A percentile compares a stretch with the other conserved stretches of the same genome.
Conservation (phyloP, 768 basidiomycete genomes). For the Gymnopilus dilepis region DNA sequence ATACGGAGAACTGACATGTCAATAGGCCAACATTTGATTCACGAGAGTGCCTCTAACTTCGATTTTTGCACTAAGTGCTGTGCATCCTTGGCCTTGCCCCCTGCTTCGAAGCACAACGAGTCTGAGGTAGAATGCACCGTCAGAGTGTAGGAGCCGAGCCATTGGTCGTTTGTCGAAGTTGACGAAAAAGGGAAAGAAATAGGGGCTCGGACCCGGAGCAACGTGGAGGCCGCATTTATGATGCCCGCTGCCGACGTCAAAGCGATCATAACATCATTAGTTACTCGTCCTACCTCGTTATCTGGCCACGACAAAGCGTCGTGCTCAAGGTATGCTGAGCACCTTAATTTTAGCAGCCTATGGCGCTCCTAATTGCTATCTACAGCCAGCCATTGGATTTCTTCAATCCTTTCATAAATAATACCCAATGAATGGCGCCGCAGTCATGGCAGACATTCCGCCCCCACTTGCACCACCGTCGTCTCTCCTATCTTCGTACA, state of each 20-base stretch:
- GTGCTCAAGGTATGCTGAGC: background rate
- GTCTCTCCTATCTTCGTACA: constrained; percentile 26
- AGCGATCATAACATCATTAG: background rate
- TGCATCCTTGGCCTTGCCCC: too few relatives aligned
- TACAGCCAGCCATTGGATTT: background rate
- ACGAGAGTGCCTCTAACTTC: too few relatives aligned
- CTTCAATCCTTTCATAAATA: background rate
- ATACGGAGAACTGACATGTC: too few relatives aligned
- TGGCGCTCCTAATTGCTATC: background rate
- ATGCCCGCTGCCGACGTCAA: background rate
- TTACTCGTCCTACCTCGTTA: background rate
- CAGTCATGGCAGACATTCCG: constrained; percentile 14
- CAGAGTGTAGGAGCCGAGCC: too few relatives aligned
- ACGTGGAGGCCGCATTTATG: background rate
- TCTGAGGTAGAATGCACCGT: too few relatives aligned
- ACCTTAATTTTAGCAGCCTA: background rate
- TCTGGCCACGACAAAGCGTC: background rate
- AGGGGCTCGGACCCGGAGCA: background rate
- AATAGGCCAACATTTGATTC: too few relatives aligned
- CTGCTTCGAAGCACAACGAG: too few relatives aligned
- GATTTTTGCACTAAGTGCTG: too few relatives aligned
- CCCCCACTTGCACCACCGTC: constrained; percentile 9
- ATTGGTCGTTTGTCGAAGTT: too few relatives aligned
- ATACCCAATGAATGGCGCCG: constrained; percentile 17
- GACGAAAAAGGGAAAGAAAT: background rate